These are phyloP conservation scores for Chalciporus sphaerocephalus DNA, from an alignment of 768 basidiomycete genomes.

Conservation along the genomic window DNA sequence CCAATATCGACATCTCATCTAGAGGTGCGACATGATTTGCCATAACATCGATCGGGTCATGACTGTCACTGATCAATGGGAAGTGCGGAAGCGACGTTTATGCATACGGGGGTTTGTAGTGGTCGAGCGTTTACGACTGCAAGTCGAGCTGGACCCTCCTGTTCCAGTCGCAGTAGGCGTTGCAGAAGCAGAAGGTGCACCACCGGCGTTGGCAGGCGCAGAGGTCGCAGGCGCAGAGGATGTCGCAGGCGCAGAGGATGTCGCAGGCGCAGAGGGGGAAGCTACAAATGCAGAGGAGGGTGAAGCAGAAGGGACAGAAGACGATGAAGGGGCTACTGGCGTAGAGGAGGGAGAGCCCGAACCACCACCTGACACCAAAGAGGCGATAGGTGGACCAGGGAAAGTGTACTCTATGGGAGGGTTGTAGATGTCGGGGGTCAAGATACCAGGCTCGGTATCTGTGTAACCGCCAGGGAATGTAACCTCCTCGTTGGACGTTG, in stretches of 20 bases:
- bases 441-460: slow-evolving; percentile 66
- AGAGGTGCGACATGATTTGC: not conserved
- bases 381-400: slow-evolving; percentile 49
- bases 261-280: not conserved
- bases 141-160: slow-evolving; percentile 8
- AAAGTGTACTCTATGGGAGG: slow-evolving; percentile 37
- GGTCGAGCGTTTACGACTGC: slow-evolving; percentile 13
- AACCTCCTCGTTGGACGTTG: slow-evolving; percentile 38
- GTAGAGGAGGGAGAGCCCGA: slow-evolving; percentile 5
- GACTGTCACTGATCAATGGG: slow-evolving; percentile 9
- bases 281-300: not conserved
- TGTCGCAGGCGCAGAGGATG: not conserved
- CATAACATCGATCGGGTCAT: not conserved
- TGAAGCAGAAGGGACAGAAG: not conserved
- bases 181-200: not conserved
- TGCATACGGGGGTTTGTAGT: slow-evolving; percentile 12
- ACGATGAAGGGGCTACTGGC: not conserved
- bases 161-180: not conserved
- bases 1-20: not conserved
- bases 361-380: slow-evolving; percentile 30
- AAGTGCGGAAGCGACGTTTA: slow-evolving; percentile 8
- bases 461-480: slow-evolving; percentile 67
- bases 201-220: not conserved
- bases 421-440: slow-evolving; percentile 39
- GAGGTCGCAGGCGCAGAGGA: slow-evolving; percentile 1